Evolutionary conservation across 2,329 filamentous ascomycete genomes (phyloP), one percentile per base, ranked within the genome.

Genomic region (Pseudogymnoascus verrucosus): DNA sequence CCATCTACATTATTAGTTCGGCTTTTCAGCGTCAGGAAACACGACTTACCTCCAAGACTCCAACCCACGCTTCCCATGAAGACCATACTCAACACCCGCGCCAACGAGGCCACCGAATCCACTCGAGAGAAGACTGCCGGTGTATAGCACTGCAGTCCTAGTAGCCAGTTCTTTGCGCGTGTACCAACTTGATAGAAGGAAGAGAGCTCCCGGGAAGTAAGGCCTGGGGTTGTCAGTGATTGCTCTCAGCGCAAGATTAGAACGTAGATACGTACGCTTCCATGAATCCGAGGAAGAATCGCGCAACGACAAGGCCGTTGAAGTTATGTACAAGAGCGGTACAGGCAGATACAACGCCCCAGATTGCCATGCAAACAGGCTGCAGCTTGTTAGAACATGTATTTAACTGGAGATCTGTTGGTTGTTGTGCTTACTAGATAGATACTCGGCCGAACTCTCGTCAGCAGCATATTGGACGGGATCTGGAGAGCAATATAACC

Each of bases 401-500:
- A n/a, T n/a, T 3, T 3, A n/a, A 26, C 42, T n/a, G 5, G 21
- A n/a, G 42, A 26, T 47, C 12, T 8, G 21, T 3, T 4, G 42
- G 12, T 0, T 26, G 7, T n/a, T n/a, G 14, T n/a, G 6, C 42
- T 23, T 34, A 23, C 62, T 2, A 63, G 31, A 42, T 64, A 62
- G 16, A 54, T 62, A 59, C 36, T 26, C 1, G 79, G 79, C 14
- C 77, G 74, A 7, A 81, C 68, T 7, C 76, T 74, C 1, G 79
- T 82, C 2, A 84, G 70, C 11, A 82, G 72, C 16, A 84, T 74
- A 63, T 83, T 82, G 61, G 76, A 78, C 0, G 79, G 79, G 11
- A 82, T 75, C 64, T 82, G 75, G 3, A 79, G 78, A 34, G 82
- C 75, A 0, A 82, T 77, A 64, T 84, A 83, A 7, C 81, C 81